Base-by-base conservation (phyloP, 495 filamentous ascomycete genomes). In the Neurospora africana region DNA sequence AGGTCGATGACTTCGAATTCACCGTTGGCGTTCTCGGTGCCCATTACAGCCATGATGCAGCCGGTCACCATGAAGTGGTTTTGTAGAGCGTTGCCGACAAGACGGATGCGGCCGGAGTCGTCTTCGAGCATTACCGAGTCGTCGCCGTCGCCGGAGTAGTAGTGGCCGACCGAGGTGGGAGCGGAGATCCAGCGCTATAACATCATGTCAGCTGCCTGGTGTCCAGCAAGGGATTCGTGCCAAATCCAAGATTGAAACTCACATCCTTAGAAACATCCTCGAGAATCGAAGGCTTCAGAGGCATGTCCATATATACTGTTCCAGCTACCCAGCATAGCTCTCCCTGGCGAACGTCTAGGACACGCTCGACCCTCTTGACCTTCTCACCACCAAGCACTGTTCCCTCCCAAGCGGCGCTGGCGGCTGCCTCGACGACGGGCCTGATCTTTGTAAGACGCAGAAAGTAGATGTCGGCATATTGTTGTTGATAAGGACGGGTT, bases 401-500 rank as follows among this genome's bases (percentile, higher is more conserved):
- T 70, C 86, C 91, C 30, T 89, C 86, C 94, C 95, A 98, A 21
- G 90, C 89, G 35, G 90, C 88, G 27, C 78, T 78, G 2, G 94
- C 95, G 69, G 91, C 83, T 72, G 87, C 80, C 79, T 95, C 93
- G 0, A 96, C 91, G 1, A 87, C 86, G 9, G 94, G 92, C 81
- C 96, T 97, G 78, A 99, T 87, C 79, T 91, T 91, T 9, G 92
- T 88, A 15, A 98, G 87, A 41, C 96, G 92, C 75, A 97, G 81
- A 79, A 97, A 98, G 84, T 99, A 99, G 87, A 98, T 93, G 76
- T 98, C 94, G 72, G 89, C 92, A 88, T 91, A 99, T 84, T 99
- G 96, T 79, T 98, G 96, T 78, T 93, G 86, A 77, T 98, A 99
- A 30, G 92, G 89, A 67, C 90, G 88, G 39, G 89, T 85, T 74